phyloP scores from a whole-genome alignment of 1,284 basidiomycete species.

The Cutaneotrichosporon mucoides region DNA sequence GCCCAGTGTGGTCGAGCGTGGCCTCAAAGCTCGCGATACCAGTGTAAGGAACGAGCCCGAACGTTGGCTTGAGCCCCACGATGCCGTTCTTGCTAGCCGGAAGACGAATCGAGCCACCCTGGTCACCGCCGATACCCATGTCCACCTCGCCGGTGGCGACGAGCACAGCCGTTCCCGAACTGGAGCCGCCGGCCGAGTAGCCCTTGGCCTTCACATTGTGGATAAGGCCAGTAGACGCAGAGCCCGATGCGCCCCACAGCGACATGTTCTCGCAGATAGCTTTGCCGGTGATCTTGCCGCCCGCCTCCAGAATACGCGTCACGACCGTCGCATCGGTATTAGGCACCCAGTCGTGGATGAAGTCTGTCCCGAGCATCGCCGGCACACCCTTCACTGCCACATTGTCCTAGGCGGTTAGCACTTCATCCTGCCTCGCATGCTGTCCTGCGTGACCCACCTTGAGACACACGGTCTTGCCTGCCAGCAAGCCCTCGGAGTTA shows the following conservation, averaged over 20 bases:
- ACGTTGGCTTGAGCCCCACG: slow-evolving; percentile 55
- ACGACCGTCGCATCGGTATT: slow-evolving; percentile 52
- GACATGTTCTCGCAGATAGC: slow-evolving; percentile 46
- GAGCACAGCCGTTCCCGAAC: slow-evolving; percentile 53
- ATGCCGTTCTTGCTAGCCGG: slow-evolving; percentile 53
- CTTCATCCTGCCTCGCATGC: too few relatives aligned
- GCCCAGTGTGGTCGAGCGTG: slow-evolving; percentile 48
- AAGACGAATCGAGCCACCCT: slow-evolving; percentile 53
- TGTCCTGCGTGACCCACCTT: too few relatives aligned
- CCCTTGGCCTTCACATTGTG: slow-evolving; percentile 53
- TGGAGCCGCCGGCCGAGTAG: slow-evolving; percentile 53
- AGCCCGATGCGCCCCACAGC: slow-evolving; percentile 25
- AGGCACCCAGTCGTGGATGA: slow-evolving; percentile 28
- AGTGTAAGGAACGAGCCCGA: slow-evolving; percentile 55
- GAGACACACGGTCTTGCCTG: slow-evolving; percentile 32
- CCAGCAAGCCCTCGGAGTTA: slow-evolving; percentile 15
- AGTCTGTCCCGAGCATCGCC: slow-evolving; percentile 32
- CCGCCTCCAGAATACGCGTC: slow-evolving; percentile 53
- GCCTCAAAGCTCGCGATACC: slow-evolving; percentile 52
- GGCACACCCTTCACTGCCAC: slow-evolving; percentile 32
- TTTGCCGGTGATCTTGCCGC: slow-evolving; percentile 51
- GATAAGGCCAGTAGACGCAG: slow-evolving; percentile 37
- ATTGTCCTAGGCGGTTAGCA: too few relatives aligned
- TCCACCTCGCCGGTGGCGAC: slow-evolving; percentile 51
- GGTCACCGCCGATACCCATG: slow-evolving; percentile 55